Evolutionary conservation across 805 yeast genomes (phyloP).

Genomic region (Nakazawaea ernobii): DNA sequence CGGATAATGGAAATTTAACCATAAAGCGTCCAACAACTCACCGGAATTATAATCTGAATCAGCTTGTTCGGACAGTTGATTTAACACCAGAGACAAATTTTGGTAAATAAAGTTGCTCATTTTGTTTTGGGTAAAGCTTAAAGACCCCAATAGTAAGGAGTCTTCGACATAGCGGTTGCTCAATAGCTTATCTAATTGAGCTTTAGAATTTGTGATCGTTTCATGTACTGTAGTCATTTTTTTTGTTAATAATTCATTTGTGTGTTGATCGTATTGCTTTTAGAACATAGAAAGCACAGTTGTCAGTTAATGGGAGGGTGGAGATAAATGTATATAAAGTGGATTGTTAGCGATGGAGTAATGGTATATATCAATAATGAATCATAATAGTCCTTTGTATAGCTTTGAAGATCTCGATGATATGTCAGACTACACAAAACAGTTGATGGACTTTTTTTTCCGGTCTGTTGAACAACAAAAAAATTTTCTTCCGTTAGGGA

Average conservation of each 20-base stretch:
- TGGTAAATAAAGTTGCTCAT: constrained; percentile 36
- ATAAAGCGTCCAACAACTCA: constrained; percentile 41
- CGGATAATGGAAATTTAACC: constrained; percentile 64
- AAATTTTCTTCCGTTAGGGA: neutral
- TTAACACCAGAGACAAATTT: constrained; percentile 19
- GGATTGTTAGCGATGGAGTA: neutral
- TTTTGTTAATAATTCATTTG: neutral
- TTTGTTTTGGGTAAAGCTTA: constrained; percentile 42
- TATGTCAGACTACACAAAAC: neutral
- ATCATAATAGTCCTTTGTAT: neutral
- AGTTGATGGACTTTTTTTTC: neutral
- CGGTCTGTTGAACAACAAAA: neutral
- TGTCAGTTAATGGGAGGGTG: neutral
- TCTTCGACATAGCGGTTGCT: constrained; percentile 29
- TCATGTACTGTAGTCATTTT: neutral
- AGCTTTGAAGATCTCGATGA: neutral
- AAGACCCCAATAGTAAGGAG: constrained; percentile 41
- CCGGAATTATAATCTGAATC: constrained; percentile 15
- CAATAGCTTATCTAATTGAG: constrained; percentile 25
- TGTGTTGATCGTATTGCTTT: neutral
- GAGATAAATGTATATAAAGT: neutral
- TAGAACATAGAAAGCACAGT: neutral
- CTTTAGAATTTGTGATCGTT: constrained; percentile 14
- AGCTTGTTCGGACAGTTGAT: neutral
- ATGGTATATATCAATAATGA: neutral